Percentiles rank a stretch among this genome's conserved stretches.
phyloP scores from a whole-genome alignment of 306 rosid genomes.

The Senna siamea region DNA sequence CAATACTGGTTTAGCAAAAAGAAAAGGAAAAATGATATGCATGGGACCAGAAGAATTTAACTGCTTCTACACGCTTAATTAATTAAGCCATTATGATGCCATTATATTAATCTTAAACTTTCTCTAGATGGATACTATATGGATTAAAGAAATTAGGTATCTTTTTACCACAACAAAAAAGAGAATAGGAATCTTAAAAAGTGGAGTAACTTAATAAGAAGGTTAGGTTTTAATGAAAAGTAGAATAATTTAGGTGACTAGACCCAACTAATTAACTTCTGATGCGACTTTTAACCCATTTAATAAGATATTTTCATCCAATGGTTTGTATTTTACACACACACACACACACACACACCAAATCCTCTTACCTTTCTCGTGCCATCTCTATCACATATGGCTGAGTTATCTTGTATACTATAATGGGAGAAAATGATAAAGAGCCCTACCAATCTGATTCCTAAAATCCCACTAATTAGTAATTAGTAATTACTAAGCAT shows the following conservation, averaged over 20 bases:
- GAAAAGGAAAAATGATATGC: too few relatives aligned
- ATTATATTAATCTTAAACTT: conserved; percentile 23
- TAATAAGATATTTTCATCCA: too few relatives aligned
- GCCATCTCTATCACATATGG: conserved; percentile 21
- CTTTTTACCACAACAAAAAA: background rate
- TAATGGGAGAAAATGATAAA: conserved; percentile 13
- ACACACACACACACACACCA: too few relatives aligned
- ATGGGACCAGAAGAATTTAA: background rate
- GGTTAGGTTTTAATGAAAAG: conserved; percentile 35
- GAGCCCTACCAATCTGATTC: conserved; percentile 1
- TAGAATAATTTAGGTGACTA: conserved; percentile 40
- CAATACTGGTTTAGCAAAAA: background rate
- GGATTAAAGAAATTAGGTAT: conserved; percentile 25
- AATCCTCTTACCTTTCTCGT: conserved; percentile 31
- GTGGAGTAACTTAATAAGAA: conserved; percentile 25
- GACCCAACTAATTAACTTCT: conserved; percentile 20
- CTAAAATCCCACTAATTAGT: conserved; percentile 7
- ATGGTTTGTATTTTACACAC: too few relatives aligned
- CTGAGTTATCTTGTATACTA: background rate
- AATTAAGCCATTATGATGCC: conserved; percentile 1
- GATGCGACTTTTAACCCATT: conserved; percentile 34
- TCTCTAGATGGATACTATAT: conserved; percentile 7
- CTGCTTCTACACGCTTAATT: background rate
- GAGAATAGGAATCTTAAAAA: background rate
- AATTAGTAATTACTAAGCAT: conserved; percentile 20